phyloP scores from a whole-genome alignment of 768 basidiomycete genomes.

The Russula dissimulans region DNA sequence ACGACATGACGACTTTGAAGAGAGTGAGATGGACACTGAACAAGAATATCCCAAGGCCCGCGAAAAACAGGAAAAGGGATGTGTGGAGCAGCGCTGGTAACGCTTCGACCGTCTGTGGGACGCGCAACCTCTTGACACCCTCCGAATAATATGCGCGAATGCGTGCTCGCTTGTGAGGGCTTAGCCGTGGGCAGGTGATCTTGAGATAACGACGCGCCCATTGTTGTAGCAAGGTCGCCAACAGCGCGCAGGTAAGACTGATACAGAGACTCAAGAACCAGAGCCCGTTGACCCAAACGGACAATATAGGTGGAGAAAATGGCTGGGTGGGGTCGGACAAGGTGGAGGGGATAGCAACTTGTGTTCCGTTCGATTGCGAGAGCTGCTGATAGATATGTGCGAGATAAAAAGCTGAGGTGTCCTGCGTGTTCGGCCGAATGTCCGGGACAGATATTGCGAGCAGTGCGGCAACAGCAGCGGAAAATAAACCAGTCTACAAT shows the following conservation, averaged over 20 bases:
- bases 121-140: slow-evolving; percentile 32
- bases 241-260: slow-evolving; percentile 36
- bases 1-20: slow-evolving; percentile 3
- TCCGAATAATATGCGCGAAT: slow-evolving; percentile 31
- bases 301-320: slow-evolving; percentile 22
- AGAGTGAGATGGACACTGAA: slow-evolving; percentile 22
- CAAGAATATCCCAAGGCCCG: slow-evolving; percentile 39
- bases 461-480: slow-evolving; percentile 12
- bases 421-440: not conserved
- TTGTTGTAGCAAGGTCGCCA: slow-evolving; percentile 40
- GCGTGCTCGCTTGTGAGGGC: slow-evolving; percentile 30
- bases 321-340: not conserved
- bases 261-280: slow-evolving; percentile 33
- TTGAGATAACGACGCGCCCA: slow-evolving; percentile 36
- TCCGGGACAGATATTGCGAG: not conserved
- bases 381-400: slow-evolving; percentile 3
- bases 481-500: slow-evolving; percentile 15
- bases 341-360: not conserved
- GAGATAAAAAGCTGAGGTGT: not conserved
- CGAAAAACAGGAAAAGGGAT: slow-evolving; percentile 44
- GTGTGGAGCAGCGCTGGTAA: slow-evolving; percentile 42
- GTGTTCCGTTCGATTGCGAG: not conserved
- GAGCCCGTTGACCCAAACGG: slow-evolving; percentile 32
- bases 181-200: slow-evolving; percentile 25
- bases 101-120: slow-evolving; percentile 34